These are phyloP conservation scores for Pulicaria dysenterica DNA, from an alignment of 129 eudicot species.

Conservation along the genomic window DNA sequence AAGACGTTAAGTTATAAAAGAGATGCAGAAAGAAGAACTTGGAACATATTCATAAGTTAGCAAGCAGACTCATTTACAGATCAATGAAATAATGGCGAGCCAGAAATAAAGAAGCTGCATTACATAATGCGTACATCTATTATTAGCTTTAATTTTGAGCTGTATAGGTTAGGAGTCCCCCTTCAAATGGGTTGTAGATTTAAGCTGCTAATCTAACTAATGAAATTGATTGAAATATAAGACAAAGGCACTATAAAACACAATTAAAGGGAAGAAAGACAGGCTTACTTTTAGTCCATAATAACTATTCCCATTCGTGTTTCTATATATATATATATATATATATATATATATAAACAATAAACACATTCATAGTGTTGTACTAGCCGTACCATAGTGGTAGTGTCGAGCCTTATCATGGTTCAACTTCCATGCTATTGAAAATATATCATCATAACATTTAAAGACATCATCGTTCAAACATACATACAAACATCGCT, in stretches of 20 bases:
- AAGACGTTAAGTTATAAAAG: too few relatives aligned
- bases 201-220: too few relatives aligned
- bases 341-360: too few relatives aligned
- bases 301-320: constrained; percentile 9
- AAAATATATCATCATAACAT: constrained; percentile 13
- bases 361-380: neutral
- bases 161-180: constrained; percentile 18
- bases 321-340: neutral
- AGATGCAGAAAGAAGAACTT: too few relatives aligned
- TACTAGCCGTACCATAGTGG: constrained; percentile 11
- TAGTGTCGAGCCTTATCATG: constrained; percentile 18
- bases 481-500: constrained; percentile 33
- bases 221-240: neutral
- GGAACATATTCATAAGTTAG: too few relatives aligned
- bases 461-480: constrained; percentile 16
- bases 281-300: neutral
- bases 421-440: constrained; percentile 19
- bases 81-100: too few relatives aligned
- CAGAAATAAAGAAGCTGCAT: too few relatives aligned
- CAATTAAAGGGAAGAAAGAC: neutral
- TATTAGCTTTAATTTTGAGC: neutral
- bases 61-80: too few relatives aligned
- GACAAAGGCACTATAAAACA: neutral
- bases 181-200: neutral
- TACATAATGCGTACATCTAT: too few relatives aligned